Conservation (phyloP, 1,284 basidiomycete species). For the Fistulina hepatica region DNA sequence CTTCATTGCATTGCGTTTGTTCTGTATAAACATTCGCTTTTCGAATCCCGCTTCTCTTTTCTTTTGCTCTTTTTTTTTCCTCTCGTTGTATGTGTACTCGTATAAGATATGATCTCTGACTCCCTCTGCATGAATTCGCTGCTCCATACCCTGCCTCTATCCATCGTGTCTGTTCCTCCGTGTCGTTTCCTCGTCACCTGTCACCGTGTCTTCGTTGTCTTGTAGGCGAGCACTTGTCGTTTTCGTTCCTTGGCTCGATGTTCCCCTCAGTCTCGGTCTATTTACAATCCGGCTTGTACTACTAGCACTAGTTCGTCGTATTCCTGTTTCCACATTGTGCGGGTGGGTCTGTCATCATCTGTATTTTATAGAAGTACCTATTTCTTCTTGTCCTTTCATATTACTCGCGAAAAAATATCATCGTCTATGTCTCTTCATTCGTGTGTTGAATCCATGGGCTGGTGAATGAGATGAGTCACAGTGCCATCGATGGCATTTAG, state of each 20-base stretch:
- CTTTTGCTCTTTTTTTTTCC: constrained; percentile 7
- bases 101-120: constrained; percentile 1
- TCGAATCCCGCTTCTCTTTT: constrained; percentile 3
- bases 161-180: constrained; percentile 3
- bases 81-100: constrained; percentile 17
- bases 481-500: too few species aligned
- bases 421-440: too few species aligned
- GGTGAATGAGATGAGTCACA: too few species aligned
- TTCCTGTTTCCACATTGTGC: background rate
- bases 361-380: constrained; percentile 9
- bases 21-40: too few species aligned
- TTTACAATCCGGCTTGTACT: constrained; percentile 32
- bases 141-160: background rate
- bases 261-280: constrained; percentile 23
- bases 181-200: constrained; percentile 1
- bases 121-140: background rate
- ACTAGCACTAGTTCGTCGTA: constrained; percentile 24
- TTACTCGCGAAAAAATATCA: too few species aligned
- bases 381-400: background rate
- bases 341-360: constrained; percentile 7
- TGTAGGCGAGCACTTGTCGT: constrained; percentile 30
- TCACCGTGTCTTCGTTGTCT: too few species aligned
- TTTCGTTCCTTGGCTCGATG: constrained; percentile 27
- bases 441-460: too few species aligned
- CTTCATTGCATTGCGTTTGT: background rate